Conservation (phyloP, 129 eudicot species). For the Arctium lappa region DNA sequence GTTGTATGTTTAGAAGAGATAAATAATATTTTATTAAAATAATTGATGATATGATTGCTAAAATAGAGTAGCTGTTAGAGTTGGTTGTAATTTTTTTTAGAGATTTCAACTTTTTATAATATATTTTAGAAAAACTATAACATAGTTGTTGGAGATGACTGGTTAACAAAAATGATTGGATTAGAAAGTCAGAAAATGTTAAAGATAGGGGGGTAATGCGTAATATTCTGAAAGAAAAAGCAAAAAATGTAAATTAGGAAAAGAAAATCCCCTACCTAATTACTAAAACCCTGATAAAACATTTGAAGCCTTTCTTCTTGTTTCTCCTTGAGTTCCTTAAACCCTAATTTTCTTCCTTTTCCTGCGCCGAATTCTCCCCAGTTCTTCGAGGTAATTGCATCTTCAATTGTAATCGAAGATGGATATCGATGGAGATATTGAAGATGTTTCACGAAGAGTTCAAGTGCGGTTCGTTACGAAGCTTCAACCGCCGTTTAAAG, state of each 20-base stretch:
- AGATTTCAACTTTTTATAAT: too few species aligned
- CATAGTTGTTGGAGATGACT: too few species aligned
- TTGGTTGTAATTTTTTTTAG: too few species aligned
- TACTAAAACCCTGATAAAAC: slow-evolving; percentile 1
- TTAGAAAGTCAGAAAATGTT: background rate
- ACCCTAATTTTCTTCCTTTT: slow-evolving; percentile 17
- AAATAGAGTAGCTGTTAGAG: too few species aligned
- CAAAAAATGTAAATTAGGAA: background rate
- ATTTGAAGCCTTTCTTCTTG: background rate
- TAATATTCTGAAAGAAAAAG: background rate
- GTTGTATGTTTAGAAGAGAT: too few species aligned
- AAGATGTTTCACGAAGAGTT: slow-evolving; percentile 50
- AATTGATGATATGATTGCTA: too few species aligned
- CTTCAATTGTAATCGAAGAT: slow-evolving; percentile 6
- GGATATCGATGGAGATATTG: slow-evolving; percentile 54
- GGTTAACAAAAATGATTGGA: too few species aligned
- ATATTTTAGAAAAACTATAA: too few species aligned
- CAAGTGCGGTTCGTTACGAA: slow-evolving; percentile 83
- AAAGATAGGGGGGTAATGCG: background rate
- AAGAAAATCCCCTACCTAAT: background rate
- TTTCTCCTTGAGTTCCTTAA: background rate
- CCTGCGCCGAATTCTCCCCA: slow-evolving; percentile 5
- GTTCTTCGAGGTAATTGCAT: background rate
- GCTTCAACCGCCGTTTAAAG: slow-evolving; percentile 60
- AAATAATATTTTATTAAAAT: too few species aligned